Base-by-base conservation (phyloP, 2,329 filamentous ascomycete species). In the Raffaelea arxii region DNA sequence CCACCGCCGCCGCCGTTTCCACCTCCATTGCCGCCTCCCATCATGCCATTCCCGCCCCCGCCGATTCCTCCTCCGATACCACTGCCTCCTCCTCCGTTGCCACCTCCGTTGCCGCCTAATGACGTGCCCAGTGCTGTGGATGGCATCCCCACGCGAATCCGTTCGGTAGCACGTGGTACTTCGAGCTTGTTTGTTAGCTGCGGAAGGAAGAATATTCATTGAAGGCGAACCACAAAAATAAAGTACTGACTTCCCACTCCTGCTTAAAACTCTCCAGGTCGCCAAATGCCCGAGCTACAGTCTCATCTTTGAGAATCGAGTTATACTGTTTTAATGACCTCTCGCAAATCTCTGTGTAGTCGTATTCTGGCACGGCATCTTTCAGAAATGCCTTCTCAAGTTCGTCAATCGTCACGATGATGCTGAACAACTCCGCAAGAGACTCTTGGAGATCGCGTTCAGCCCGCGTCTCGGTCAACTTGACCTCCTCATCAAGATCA, bases 331-430 rank as follows among this genome's bases (percentile, higher is more conserved):
- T 94, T 56, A 98, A 67, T 49, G 95, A 78, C 35, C 92, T 80
- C 60, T 90, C 86, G 71, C 94, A 98, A 54, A 92, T 95, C 61
- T 97, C 92, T 1, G 90, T 94, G 64, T 98, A 98, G 58, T 96
- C 91, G 44, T 76, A 75, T 65, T 97, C 92, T 6, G 85, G 79
- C 43, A 98, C 84, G 21, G 89, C 91, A 71, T 98, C 92, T 60
- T 95, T 94, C 35, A 98, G 78, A 60, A 95, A 98, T 1, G 91
- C 94, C 64, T 94, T 95, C 60, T 98, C 92, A 2, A 98, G 77
- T 53, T 94, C 89, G 61, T 98, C 92, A 3, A 98, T 73, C 0
- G 92, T 97, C 51, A 96, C 78, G 32, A 98, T 91, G 55, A 98
- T 97, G 67, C 90, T 95, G 67, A 97, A 98, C 22, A 98, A 82